phyloP scores from a whole-genome alignment of 1,284 basidiomycete genomes.

The Irpex sp. region DNA sequence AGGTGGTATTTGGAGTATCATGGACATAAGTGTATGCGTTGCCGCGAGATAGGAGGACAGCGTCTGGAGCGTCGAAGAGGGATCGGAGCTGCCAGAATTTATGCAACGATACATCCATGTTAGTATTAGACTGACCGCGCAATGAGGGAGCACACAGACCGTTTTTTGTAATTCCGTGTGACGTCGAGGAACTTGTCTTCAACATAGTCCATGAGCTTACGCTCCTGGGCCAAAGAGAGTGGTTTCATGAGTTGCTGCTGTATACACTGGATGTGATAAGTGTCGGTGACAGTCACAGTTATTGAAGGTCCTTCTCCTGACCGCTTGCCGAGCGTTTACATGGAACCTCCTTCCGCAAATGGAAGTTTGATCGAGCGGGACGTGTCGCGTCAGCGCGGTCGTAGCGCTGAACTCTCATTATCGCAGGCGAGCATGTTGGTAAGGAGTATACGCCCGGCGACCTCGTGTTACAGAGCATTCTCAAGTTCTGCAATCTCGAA shows the following conservation, averaged over 20 bases:
- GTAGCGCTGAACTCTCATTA: neutral
- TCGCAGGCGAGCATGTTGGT: neutral
- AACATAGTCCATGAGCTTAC: slow-evolving; percentile 56
- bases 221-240: slow-evolving; percentile 44
- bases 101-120: no score
- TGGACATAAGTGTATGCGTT: slow-evolving; percentile 48
- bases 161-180: slow-evolving; percentile 66
- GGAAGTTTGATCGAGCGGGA: neutral
- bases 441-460: neutral
- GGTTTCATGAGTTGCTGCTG: neutral
- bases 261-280: neutral
- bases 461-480: neutral
- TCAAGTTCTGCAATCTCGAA: neutral
- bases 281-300: no score
- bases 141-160: slow-evolving; percentile 38
- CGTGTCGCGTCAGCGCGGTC: neutral
- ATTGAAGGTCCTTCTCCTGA: no score
- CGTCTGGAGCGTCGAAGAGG: slow-evolving; percentile 50
- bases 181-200: slow-evolving; percentile 62
- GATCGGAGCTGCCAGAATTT: slow-evolving; percentile 41
- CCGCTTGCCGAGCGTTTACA: neutral
- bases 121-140: neutral
- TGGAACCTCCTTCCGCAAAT: neutral
- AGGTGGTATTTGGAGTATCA: slow-evolving; percentile 71
- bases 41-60: slow-evolving; percentile 54